phyloP scores from a whole-genome alignment of 2,329 filamentous ascomycete genomes.

The Claviceps quebecensis region DNA sequence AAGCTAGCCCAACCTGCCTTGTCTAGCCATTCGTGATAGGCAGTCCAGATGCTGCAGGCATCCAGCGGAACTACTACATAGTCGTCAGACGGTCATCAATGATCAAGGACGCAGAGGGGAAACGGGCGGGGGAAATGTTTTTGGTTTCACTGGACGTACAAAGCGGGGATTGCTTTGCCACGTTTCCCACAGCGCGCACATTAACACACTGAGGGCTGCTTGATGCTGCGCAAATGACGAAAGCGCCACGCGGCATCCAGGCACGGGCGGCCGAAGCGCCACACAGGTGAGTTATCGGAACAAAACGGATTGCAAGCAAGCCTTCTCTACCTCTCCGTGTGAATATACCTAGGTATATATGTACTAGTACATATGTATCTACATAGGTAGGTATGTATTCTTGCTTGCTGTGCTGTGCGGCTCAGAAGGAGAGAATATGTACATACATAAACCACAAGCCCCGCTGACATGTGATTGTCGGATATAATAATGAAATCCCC shows the following conservation, averaged over 20 bases:
- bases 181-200: no score
- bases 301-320: background rate
- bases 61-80: no score
- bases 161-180: background rate
- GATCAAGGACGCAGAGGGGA: background rate
- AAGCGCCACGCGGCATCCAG: background rate
- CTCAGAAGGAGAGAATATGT: background rate
- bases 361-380: no score
- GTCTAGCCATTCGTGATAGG: no score
- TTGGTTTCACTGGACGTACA: background rate
- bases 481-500: background rate
- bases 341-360: no score
- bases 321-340: no score
- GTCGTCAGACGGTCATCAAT: no score
- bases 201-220: no score
- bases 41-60: no score
- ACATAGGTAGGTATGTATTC: background rate
- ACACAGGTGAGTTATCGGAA: constrained; percentile 2
- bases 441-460: background rate
- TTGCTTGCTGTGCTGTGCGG: background rate
- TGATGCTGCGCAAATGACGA: background rate
- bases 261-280: background rate
- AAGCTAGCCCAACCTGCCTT: no score
- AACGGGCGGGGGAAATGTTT: background rate
- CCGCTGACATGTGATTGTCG: constrained; percentile 3